Conservation (phyloP, 345 rosid species). For the Ricinus communis region DNA sequence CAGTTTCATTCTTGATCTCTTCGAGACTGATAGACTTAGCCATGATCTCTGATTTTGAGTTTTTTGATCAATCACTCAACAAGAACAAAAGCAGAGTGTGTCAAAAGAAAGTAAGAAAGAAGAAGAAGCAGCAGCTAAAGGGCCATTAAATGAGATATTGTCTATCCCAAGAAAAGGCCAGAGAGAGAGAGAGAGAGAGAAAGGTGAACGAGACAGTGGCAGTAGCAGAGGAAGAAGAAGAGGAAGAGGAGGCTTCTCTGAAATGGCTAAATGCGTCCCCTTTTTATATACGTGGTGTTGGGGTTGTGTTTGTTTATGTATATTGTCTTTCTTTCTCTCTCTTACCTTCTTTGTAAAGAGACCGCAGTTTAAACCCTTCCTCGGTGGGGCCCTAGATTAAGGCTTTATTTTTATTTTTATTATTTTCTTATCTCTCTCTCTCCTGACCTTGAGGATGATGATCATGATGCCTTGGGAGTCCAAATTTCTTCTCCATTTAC, state of each 20-base stretch:
- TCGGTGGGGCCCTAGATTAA: not conserved
- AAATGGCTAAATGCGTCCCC: not conserved
- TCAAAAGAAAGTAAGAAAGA: not conserved
- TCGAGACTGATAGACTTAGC: conserved; percentile 23
- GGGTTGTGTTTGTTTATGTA: too few relatives aligned
- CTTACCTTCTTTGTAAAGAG: not conserved
- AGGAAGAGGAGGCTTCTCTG: not conserved
- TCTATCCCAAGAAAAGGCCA: conserved; percentile 20
- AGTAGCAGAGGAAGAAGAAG: not conserved
- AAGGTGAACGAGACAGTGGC: too few relatives aligned
- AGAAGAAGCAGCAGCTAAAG: not conserved
- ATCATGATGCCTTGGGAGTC: not conserved
- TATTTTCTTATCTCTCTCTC: not conserved
- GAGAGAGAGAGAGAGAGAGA: too few relatives aligned
- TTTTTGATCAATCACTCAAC: too few relatives aligned
- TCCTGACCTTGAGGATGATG: not conserved
- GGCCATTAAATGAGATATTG: conserved; percentile 30
- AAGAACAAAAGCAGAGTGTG: not conserved
- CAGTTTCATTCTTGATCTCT: conserved; percentile 31
- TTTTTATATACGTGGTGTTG: conserved; percentile 14
- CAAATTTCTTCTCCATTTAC: not conserved
- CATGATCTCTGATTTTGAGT: not conserved
- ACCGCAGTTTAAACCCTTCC: not conserved
- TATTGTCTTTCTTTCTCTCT: not conserved
- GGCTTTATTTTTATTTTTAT: not conserved